phyloP scores from a whole-genome alignment of 176 grass and related monocot species.

The Tillandsia fasciculata region DNA sequence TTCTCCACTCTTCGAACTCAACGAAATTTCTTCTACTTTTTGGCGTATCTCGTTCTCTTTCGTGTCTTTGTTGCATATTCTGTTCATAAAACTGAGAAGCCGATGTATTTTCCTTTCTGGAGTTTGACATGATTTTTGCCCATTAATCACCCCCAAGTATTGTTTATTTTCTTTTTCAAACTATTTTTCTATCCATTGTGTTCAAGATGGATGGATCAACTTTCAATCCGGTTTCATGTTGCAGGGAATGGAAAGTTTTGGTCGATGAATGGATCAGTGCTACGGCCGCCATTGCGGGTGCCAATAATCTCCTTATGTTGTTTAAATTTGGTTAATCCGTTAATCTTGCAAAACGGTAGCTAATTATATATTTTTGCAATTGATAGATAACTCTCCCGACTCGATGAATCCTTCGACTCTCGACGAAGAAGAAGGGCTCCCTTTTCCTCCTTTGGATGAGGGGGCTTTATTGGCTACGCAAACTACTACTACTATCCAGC shows the following conservation, averaged over 20 bases:
- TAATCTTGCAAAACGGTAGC: neutral
- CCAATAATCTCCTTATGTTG: neutral
- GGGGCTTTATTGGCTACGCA: constrained; percentile 30
- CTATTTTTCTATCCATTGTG: no score
- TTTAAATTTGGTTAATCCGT: neutral
- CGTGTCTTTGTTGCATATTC: no score
- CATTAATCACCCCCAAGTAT: no score
- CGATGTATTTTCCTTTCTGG: no score
- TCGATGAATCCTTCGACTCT: constrained; percentile 39
- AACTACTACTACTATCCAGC: constrained; percentile 56
- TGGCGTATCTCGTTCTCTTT: no score
- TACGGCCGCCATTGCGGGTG: constrained; percentile 52
- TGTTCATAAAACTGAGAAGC: no score
- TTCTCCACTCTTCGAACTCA: no score
- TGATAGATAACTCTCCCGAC: constrained; percentile 34
- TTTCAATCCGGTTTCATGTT: neutral
- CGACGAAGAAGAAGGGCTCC: constrained; percentile 72
- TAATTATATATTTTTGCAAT: neutral
- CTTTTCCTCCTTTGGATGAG: constrained; percentile 71
- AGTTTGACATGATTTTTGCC: no score
- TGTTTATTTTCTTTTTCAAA: no score
- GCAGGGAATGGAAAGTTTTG: constrained; percentile 77
- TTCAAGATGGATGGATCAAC: no score
- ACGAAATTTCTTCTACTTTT: no score
- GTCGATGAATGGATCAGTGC: constrained; percentile 85